A percentile compares a stretch with the other conserved stretches of the same genome.
These are phyloP conservation scores for Neurospora tetraspora DNA, from an alignment of 495 filamentous ascomycete genomes.

Conservation along the genomic window DNA sequence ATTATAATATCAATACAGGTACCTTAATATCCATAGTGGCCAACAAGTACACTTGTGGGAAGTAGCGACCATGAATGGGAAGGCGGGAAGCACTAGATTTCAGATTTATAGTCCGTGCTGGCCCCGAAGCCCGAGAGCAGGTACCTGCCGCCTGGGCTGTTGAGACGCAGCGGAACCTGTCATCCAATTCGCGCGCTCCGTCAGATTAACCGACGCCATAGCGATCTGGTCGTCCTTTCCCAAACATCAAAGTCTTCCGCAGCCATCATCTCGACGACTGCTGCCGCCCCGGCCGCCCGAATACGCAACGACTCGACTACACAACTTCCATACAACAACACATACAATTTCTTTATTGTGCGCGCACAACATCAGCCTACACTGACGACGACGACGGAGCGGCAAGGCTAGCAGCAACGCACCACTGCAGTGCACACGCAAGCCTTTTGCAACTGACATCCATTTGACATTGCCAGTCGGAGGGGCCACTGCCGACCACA, in stretches of 20 bases:
- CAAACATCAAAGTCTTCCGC: conserved; percentile 11
- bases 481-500: neutral
- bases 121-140: neutral
- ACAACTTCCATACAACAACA: neutral
- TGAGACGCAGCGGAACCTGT: neutral
- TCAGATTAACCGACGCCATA: conserved; percentile 20
- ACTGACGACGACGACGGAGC: neutral
- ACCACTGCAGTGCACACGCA: neutral
- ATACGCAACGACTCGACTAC: conserved; percentile 2
- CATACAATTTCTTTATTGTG: neutral
- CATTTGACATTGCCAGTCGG: neutral
- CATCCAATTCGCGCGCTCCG: conserved; percentile 17
- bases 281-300: neutral
- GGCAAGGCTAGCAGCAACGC: conserved; percentile 2
- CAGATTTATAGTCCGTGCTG: neutral
- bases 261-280: neutral
- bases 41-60: neutral
- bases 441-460: conserved; percentile 2
- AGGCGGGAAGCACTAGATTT: neutral
- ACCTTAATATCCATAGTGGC: neutral
- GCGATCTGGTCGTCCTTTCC: conserved; percentile 6
- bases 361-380: neutral
- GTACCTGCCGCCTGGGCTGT: neutral
- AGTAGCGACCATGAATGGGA: neutral
- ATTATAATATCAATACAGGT: neutral